Evolutionary conservation across 148 eudicot genomes (phyloP).

Genomic region (Vaccinium darrowii): DNA sequence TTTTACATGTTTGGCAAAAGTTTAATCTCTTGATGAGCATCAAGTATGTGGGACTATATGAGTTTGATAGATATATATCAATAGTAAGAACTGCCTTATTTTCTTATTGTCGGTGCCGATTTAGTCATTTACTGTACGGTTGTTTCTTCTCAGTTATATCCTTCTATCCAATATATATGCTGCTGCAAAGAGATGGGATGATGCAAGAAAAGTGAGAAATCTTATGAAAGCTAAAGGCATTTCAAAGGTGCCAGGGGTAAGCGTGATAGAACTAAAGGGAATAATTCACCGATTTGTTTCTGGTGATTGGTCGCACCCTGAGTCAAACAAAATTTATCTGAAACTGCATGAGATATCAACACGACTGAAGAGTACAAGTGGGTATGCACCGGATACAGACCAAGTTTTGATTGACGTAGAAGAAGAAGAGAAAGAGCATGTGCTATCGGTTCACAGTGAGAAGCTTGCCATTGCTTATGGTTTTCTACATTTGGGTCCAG

Average conservation of each 20-base stretch:
- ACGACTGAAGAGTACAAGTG: conserved; percentile 14
- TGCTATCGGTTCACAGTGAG: conserved; percentile 26
- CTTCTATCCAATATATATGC: conserved; percentile 35
- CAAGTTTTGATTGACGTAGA: conserved; percentile 22
- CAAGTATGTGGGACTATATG: too few relatives aligned
- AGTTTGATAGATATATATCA: background rate
- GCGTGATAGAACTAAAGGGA: conserved; percentile 28
- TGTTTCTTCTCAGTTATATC: conserved; percentile 20
- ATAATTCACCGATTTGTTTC: conserved; percentile 24
- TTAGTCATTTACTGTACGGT: background rate
- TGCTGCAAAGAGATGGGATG: conserved; percentile 35
- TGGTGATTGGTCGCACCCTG: conserved; percentile 23
- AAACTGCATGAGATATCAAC: conserved; percentile 23
- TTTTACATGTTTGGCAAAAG: background rate
- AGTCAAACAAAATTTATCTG: conserved; percentile 18
- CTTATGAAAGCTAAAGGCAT: conserved; percentile 30
- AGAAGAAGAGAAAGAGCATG: conserved; percentile 26
- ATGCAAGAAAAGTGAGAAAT: conserved; percentile 26
- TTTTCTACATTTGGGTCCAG: conserved; percentile 17
- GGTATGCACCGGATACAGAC: conserved; percentile 22
- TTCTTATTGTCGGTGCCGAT: background rate
- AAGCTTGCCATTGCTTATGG: conserved; percentile 32
- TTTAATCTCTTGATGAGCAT: background rate
- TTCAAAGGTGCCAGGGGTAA: conserved; percentile 30
- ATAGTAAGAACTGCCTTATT: background rate